Conservation (phyloP, 2,329 filamentous ascomycete genomes). For the Colletotrichum sp. region DNA sequence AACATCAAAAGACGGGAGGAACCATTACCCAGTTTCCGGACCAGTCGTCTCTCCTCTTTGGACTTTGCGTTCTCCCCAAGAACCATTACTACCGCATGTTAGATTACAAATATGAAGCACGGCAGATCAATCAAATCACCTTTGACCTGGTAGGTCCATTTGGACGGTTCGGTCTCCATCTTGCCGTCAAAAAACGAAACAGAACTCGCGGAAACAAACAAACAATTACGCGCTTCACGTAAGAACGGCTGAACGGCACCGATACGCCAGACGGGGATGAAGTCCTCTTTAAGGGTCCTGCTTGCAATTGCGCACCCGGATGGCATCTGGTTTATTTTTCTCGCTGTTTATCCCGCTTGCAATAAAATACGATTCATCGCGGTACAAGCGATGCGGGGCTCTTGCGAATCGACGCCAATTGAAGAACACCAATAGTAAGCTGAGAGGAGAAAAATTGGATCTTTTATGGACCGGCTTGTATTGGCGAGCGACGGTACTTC, state of each 20-base stretch:
- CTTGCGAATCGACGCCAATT: neutral
- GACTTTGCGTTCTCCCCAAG: slow-evolving; percentile 3
- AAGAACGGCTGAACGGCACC: neutral
- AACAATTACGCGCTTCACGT: neutral
- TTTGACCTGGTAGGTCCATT: neutral
- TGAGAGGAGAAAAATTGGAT: neutral
- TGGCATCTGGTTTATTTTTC: neutral
- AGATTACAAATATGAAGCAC: neutral
- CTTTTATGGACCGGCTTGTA: neutral
- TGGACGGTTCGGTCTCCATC: neutral
- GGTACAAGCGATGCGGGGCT: neutral
- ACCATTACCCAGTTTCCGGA: slow-evolving; percentile 29
- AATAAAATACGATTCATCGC: neutral
- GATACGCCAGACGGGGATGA: neutral
- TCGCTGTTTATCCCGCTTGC: neutral
- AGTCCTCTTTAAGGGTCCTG: neutral
- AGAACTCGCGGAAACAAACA: neutral
- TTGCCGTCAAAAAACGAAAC: neutral
- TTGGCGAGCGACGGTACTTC: neutral
- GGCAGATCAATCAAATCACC: neutral
- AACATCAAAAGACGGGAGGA: neutral
- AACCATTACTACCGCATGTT: neutral
- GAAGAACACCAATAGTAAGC: neutral
- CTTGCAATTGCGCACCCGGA: neutral
- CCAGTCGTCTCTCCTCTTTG: slow-evolving; percentile 28